These are phyloP conservation scores for Daldinia vernicosa DNA, from an alignment of 495 filamentous ascomycete species.

Conservation along the genomic window DNA sequence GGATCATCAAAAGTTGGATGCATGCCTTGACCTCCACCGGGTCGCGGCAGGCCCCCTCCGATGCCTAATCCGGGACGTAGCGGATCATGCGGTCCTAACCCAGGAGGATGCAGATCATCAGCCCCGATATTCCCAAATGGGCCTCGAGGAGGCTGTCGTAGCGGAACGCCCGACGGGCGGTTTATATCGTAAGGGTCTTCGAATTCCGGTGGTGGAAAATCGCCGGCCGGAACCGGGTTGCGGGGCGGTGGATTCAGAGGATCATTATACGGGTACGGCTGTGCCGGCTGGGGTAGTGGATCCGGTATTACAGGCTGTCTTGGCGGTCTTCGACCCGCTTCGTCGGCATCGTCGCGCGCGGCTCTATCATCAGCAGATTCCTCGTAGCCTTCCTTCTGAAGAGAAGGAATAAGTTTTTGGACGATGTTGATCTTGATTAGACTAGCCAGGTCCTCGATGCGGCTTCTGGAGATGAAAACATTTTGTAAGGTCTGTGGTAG, in stretches of 20 bases:
- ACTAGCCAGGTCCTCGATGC: constrained; percentile 72
- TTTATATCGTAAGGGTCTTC: constrained; percentile 93
- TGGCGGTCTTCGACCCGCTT: constrained; percentile 57
- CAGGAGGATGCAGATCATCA: constrained; percentile 86
- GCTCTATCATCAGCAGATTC: constrained; percentile 56
- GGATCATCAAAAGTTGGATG: constrained; percentile 96
- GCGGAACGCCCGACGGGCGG: constrained; percentile 65
- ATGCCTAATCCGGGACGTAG: constrained; percentile 69
- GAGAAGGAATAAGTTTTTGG: constrained; percentile 76
- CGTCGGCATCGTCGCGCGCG: constrained; percentile 46
- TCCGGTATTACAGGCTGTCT: constrained; percentile 43
- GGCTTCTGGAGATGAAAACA: constrained; percentile 75
- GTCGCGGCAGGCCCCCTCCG: constrained; percentile 58
- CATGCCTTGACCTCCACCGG: constrained; percentile 78
- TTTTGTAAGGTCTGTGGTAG: constrained; percentile 62
- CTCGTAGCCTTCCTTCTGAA: constrained; percentile 81
- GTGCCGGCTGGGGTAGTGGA: constrained; percentile 54
- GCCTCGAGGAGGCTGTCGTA: constrained; percentile 52
- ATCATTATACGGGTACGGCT: constrained; percentile 65
- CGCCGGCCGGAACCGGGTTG: constrained; percentile 75
- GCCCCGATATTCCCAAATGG: constrained; percentile 74
- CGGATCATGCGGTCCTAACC: constrained; percentile 86
- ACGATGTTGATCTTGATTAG: constrained; percentile 80
- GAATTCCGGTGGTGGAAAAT: constrained; percentile 87
- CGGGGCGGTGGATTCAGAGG: constrained; percentile 70